Evolutionary conservation across 2,329 filamentous ascomycete species (phyloP), one percentile per base, ranked within the genome.

Genomic region (Pezicula rhizophila): DNA sequence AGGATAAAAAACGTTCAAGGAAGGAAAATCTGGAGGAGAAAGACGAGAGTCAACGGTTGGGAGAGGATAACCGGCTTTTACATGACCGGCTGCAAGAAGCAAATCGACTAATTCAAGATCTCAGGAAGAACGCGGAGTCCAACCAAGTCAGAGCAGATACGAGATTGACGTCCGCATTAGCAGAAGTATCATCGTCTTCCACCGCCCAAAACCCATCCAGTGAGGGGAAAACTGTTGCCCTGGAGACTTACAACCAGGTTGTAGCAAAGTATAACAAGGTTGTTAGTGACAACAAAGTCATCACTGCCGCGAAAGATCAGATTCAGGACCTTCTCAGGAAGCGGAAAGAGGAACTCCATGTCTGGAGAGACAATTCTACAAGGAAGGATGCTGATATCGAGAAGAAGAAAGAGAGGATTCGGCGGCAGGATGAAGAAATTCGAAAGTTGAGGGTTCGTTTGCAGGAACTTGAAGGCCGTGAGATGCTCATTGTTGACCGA

Each of bases 21-120:
- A 46, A 56, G 5, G 52, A 52, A 12, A 47, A 43, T 10, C 28
- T 61, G 20, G 54, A 62, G 52, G 50, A 51, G 46, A 57, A 62
- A 45, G 60, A 61, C 43, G 52, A 57, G 34, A 51, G 51, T 8
- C 47, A 11, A 12, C 28, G 28, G 3, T 31, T 31, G 8, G 28
- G 3, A 31, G 4, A 31, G 3, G 11, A 31, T 3, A 31, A 31
- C 11, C 28, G 7, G 28, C 23, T 23, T 23, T 23, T 23, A 5
- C 3, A 31, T 10, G 28, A 31, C 4, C 3, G 28, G 28, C 28
- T 31, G 28, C 7, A 31, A 31, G 28, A 31, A 10, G 44, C 49
- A 3, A 15, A 52, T 5, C 40, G 47, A 45, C 46, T 44, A 49
- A 23, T 42, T 12, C 37, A 49, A 15, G 33, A 48, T 18, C n/a